Evolutionary conservation across 192 early-diverging fungal species (phyloP).

Genomic region (Anaeromyces robustus): DNA sequence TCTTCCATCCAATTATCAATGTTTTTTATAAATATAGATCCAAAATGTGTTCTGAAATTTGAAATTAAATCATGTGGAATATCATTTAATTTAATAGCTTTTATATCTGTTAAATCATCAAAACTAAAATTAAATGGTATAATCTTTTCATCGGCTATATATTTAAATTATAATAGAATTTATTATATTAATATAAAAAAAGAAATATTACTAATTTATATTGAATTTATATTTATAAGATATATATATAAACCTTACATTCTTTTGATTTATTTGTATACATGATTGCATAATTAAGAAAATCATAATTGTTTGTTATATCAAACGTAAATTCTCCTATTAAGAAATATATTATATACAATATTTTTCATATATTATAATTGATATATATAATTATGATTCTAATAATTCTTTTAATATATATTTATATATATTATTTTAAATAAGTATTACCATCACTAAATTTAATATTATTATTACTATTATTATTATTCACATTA

Average conservation of each 20-base stretch:
- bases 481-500: too few relatives aligned
- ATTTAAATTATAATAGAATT: too few relatives aligned
- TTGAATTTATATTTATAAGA: too few relatives aligned
- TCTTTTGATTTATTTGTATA: not conserved
- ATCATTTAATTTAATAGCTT: not conserved
- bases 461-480: too few relatives aligned
- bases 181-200: too few relatives aligned
- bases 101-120: not conserved
- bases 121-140: not conserved
- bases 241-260: not conserved
- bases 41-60: not conserved
- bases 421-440: too few relatives aligned
- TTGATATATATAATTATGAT: too few relatives aligned
- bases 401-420: too few relatives aligned
- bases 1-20: not conserved
- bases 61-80: not conserved
- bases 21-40: not conserved
- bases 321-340: not conserved
- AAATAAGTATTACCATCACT: too few relatives aligned
- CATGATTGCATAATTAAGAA: not conserved
- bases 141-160: not conserved
- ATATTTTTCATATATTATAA: too few relatives aligned
- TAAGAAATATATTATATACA: too few relatives aligned
- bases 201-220: too few relatives aligned
- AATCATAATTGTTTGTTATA: not conserved